These are phyloP conservation scores for Fraxinus platypoda DNA, from an alignment of 305 asterid species.

Conservation along the genomic window DNA sequence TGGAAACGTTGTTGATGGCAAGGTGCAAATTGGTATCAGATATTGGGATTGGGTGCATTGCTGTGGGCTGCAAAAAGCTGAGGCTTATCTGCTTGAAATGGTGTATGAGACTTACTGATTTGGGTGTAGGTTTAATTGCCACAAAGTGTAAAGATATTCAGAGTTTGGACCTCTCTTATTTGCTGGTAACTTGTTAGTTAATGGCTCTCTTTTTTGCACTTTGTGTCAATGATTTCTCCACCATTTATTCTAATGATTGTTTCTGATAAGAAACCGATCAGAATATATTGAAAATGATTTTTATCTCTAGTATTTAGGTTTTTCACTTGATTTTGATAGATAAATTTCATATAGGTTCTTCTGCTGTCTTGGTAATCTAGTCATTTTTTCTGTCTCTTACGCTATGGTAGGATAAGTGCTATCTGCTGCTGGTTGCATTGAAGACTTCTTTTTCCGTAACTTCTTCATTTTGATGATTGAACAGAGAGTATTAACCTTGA, in stretches of 20 bases:
- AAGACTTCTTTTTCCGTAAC: background rate
- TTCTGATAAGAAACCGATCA: background rate
- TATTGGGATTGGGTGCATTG: slow-evolving; percentile 44
- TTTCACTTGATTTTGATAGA: background rate
- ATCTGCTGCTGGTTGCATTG: background rate
- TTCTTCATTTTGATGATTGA: background rate
- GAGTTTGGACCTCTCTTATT: slow-evolving; percentile 33
- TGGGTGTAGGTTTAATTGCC: slow-evolving; percentile 45
- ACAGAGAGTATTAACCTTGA: background rate
- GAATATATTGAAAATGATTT: background rate
- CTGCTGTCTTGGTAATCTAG: background rate
- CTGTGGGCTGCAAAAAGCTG: slow-evolving; percentile 42
- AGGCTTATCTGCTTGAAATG: slow-evolving; percentile 35
- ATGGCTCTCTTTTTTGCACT: background rate
- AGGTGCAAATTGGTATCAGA: slow-evolving; percentile 40
- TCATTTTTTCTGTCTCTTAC: background rate
- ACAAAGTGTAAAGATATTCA: slow-evolving; percentile 33
- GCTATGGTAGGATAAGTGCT: background rate
- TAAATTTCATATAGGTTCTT: background rate
- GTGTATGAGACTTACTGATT: slow-evolving; percentile 41
- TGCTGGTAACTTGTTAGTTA: slow-evolving; percentile 20
- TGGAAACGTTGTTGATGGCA: slow-evolving; percentile 35
- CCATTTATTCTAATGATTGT: background rate
- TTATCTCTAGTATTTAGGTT: background rate
- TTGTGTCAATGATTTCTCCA: background rate